Conservation (phyloP, 805 yeast species). For the Ogataea paraovalis region DNA sequence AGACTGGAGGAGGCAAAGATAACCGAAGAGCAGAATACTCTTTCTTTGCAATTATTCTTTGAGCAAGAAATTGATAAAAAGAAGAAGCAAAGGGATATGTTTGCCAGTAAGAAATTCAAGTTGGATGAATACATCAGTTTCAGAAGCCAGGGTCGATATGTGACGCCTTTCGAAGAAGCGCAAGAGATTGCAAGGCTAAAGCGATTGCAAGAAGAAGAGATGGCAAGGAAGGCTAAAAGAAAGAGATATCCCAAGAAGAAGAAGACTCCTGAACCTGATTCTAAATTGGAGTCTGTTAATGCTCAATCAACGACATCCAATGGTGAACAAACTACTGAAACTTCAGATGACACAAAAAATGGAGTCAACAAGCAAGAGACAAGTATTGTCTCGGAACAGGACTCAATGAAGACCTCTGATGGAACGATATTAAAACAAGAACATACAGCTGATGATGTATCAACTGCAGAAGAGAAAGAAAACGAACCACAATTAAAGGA, state of each 20-base stretch:
- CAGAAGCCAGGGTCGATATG: slow-evolving; percentile 41
- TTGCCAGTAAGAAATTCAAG: slow-evolving; percentile 60
- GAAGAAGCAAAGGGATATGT: slow-evolving; percentile 68
- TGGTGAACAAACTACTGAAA: slow-evolving; percentile 9
- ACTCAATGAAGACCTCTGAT: no score
- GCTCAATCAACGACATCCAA: no score
- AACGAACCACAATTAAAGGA: no score
- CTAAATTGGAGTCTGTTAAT: slow-evolving; percentile 4
- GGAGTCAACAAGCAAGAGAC: slow-evolving; percentile 10
- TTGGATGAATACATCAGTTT: slow-evolving; percentile 58
- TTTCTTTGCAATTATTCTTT: slow-evolving; percentile 70
- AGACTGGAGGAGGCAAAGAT: slow-evolving; percentile 76
- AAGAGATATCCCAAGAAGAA: slow-evolving; percentile 41
- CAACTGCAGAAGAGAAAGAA: no score
- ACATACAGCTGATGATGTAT: no score
- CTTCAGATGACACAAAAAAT: slow-evolving; percentile 6
- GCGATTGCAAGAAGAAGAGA: slow-evolving; percentile 33
- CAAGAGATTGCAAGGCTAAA: slow-evolving; percentile 37
- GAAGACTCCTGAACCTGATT: slow-evolving; percentile 11
- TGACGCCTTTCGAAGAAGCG: slow-evolving; percentile 64
- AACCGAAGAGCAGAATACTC: slow-evolving; percentile 74
- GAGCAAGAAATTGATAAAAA: slow-evolving; percentile 84
- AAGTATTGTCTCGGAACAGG: no score
- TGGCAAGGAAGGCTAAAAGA: slow-evolving; percentile 23
- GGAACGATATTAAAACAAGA: not conserved